Percentiles rank a stretch among this genome's conserved stretches.
phyloP scores from a whole-genome alignment of 345 rosid species.

The Zanthoxylum bungeanum region DNA sequence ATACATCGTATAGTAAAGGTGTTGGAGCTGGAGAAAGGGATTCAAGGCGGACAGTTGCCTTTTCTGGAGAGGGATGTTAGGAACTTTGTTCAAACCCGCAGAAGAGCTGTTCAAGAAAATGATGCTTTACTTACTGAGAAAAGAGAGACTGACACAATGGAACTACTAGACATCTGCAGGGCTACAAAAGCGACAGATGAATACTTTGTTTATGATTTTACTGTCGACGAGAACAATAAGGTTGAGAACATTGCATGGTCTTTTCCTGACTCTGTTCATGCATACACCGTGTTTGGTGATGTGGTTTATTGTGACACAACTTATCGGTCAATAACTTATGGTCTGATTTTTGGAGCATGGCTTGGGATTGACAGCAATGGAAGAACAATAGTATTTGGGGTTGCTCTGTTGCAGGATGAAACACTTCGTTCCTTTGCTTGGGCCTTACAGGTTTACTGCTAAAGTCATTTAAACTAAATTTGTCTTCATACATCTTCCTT shows the following conservation, averaged over 20 bases:
- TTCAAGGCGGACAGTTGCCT: constrained; percentile 38
- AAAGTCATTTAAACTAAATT: neutral
- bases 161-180: constrained; percentile 37
- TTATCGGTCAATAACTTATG: constrained; percentile 35
- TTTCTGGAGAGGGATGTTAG: constrained; percentile 37
- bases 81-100: constrained; percentile 40
- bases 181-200: constrained; percentile 37
- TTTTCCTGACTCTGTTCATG: constrained; percentile 30
- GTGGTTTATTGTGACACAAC: constrained; percentile 40
- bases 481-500: neutral
- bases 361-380: constrained; percentile 44
- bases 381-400: constrained; percentile 36
- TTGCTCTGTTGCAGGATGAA: constrained; percentile 39
- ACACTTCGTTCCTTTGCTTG: constrained; percentile 34
- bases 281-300: constrained; percentile 33
- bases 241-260: constrained; percentile 49
- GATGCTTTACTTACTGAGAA: constrained; percentile 33
- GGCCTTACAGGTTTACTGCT: constrained; percentile 39
- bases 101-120: constrained; percentile 35
- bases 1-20: constrained; percentile 38
- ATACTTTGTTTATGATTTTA: constrained; percentile 36
- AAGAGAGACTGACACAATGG: constrained; percentile 38
- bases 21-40: constrained; percentile 38
- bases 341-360: constrained; percentile 39
- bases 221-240: constrained; percentile 35